Base-by-base conservation (phyloP, 2,329 filamentous ascomycete genomes). In the Cadophora luteo-olivacea region DNA sequence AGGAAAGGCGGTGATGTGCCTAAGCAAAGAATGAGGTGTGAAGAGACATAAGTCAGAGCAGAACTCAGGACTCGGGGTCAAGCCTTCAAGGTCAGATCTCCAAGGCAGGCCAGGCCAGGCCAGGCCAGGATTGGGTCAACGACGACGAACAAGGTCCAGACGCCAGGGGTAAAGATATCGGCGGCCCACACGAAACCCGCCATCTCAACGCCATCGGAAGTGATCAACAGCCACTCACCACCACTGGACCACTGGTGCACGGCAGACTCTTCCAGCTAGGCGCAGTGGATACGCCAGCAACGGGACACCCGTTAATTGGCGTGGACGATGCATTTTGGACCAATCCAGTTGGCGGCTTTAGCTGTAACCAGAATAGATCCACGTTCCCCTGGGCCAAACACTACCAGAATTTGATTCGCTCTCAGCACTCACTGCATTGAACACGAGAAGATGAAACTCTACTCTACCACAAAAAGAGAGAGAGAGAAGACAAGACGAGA, bases 151-250 rank as follows among this genome's bases (percentile, higher is more conserved):
- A 32, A 16, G 32, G 63, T 48, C 63, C 51, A 48, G 51, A 58
- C 51, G 36, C 52, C 64, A 62, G 62, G 61, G 61, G 55, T 38
- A 65, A 29, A 45, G 61, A 41, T 60, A 66, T 25, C 19, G n/a
- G 25, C 7, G 69, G n/a, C 54, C 55, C 68, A 69, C 65, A 36
- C 69, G 65, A 71, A 69, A 69, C 60, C 60, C 33, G n/a, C 57
- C 57, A 60, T 54, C n/a, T 58, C 62, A 60, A 63, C 68, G 68
- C 57, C 68, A 60, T 33, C 51, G 32, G 55, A 22, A 60, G 25
- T 24, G 66, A 68, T 67, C 64, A 58, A 52, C 63, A 68, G 65
- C 67, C 65, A 69, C 41, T 45, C 41, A 45, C 41, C 12, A 45
- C 41, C 41, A 19, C 69, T 68, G 54, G 38, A 45, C 41, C 41